Evolutionary conservation across 225 moss, liverwort and hornwort species (phyloP).

Genomic region (Climacium dendroides): DNA sequence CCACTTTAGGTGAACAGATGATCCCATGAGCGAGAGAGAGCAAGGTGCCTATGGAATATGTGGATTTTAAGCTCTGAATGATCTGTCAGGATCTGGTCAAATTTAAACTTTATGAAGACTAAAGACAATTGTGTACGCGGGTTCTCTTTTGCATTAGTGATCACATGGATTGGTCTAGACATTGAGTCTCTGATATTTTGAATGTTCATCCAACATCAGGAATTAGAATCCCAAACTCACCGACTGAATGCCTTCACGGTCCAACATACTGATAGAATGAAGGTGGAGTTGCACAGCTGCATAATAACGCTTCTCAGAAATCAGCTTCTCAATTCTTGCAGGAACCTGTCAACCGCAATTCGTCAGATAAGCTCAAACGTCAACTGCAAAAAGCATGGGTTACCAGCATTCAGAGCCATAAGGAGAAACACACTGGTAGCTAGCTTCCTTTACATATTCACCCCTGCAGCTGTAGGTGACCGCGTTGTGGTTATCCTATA

Average conservation of each 20-base stretch:
- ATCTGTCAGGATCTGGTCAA: neutral
- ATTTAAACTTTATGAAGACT: neutral
- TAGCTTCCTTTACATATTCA: neutral
- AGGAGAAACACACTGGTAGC: neutral
- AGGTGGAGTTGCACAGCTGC: conserved; percentile 98
- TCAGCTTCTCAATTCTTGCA: conserved; percentile 87
- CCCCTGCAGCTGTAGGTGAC: neutral
- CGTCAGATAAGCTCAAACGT: neutral
- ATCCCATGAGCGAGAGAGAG: conserved; percentile 57
- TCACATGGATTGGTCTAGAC: neutral
- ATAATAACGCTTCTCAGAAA: conserved; percentile 86
- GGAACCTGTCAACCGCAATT: conserved; percentile 58
- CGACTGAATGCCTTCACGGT: conserved; percentile 95
- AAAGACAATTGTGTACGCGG: neutral
- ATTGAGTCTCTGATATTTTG: neutral
- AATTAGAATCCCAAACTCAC: conserved; percentile 26
- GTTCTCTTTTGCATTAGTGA: neutral
- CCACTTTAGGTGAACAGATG: conserved; percentile 68
- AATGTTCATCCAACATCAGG: neutral
- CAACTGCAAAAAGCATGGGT: neutral
- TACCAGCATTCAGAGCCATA: neutral
- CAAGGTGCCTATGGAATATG: conserved; percentile 23
- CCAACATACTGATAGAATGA: conserved; percentile 97
- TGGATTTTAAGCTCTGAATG: neutral
- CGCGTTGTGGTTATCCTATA: neutral